Percentiles rank a stretch among this genome's conserved stretches.
These are phyloP conservation scores for Scheffersomyces parashehatae DNA, from an alignment of 1,139 yeast species.

Conservation along the genomic window DNA sequence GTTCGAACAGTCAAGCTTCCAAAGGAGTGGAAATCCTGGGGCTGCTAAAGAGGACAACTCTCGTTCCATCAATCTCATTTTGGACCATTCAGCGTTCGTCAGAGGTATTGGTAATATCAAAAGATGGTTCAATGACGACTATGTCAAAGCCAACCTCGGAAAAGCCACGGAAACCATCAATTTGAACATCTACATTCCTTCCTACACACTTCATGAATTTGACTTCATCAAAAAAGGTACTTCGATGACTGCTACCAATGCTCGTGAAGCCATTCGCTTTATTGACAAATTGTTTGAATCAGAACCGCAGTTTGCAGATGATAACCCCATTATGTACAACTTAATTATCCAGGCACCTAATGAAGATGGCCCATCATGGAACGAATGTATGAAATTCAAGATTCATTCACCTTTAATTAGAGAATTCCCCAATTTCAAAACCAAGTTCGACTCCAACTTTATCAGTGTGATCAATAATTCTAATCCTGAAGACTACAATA, in stretches of 20 bases:
- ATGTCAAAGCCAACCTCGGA: constrained; percentile 25
- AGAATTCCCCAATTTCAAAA: constrained; percentile 49
- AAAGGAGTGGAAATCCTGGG: not conserved
- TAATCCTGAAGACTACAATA: constrained; percentile 3
- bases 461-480: constrained; percentile 15
- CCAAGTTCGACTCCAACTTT: constrained; percentile 34
- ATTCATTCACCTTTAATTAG: constrained; percentile 41
- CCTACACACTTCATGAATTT: constrained; percentile 58
- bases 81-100: constrained; percentile 60
- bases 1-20: not conserved
- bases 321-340: constrained; percentile 16
- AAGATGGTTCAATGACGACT: constrained; percentile 51
- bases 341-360: constrained; percentile 36
- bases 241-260: constrained; percentile 55
- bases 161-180: constrained; percentile 17
- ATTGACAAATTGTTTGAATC: constrained; percentile 44
- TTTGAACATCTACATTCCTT: constrained; percentile 46
- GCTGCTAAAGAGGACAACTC: not conserved
- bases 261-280: constrained; percentile 56
- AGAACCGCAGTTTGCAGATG: constrained; percentile 9
- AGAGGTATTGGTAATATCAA: constrained; percentile 62
- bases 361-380: constrained; percentile 53
- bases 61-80: constrained; percentile 37
- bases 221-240: constrained; percentile 55
- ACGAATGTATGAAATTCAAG: constrained; percentile 45